Evolutionary conservation across 208 protist species (phyloP), one percentile per base, ranked within the genome.

Genomic region (Leishmania tropica): DNA sequence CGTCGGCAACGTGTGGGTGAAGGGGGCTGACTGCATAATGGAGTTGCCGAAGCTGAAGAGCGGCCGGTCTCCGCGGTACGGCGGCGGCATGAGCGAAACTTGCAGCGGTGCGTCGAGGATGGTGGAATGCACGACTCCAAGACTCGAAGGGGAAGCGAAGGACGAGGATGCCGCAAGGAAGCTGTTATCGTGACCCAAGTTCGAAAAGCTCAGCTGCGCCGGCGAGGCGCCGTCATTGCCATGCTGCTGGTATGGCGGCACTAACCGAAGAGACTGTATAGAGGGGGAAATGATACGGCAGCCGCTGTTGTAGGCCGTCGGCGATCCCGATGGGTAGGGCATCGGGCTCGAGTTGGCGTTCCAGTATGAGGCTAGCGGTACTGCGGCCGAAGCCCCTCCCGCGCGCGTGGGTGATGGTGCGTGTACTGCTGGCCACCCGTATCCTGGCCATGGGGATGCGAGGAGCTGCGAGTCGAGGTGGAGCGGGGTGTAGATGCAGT

Each of bases 81-180:
- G 67, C 48, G 83, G 83, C 7, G 83, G 83, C 56, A 81, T 78
- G 67, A 87, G 76, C 15, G 83, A 76, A 51, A 75, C 51, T 76
- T 87, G 83, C 60, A 87, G 71, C n/a, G 83, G 83, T 58, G 83
- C 83, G 62, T 87, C 79, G 10, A 87, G 83, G 65, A 86, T 86
- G 68, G 83, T 56, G 31, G 83, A 81, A 51, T 86, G 83, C 37
- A 56, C 48, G 28, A 70, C 74, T 17, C 51, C 79, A 24, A 48
- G 17, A 2, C 10, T 58, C 19, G 47, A 37, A 15, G 83, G 75
- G 28, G 79, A 87, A 11, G 42, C 70, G 35, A 37, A 72, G 31
- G 24, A 47, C 31, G 76, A 48, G 53, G 75, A 54, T 24, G 70
- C 67, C 17, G 70, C 45, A 47, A 76, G 45, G 58, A 81, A 64